Percentiles rank a stretch among this genome's conserved stretches.
Conservation (phyloP, 2,329 filamentous ascomycete genomes). For the Akanthomyces dipterigenus region DNA sequence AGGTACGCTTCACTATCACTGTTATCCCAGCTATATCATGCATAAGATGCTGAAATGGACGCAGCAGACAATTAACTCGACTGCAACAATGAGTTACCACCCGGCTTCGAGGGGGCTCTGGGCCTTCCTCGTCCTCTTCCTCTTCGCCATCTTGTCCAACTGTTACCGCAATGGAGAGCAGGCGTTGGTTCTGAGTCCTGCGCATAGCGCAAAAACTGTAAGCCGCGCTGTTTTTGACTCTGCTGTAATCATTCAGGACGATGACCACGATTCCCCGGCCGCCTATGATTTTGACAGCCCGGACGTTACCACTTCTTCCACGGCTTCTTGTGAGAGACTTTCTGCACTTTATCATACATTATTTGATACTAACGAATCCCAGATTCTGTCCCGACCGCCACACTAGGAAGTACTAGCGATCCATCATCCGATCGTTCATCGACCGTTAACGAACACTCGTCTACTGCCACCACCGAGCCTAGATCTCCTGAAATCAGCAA, state of each 20-base stretch:
- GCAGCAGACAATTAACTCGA: neutral
- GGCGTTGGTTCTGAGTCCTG: neutral
- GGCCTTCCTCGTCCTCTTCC: neutral
- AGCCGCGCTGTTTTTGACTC: neutral
- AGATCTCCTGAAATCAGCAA: neutral
- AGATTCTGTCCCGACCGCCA: neutral
- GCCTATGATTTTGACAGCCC: constrained; percentile 1
- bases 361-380: neutral
- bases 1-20: neutral
- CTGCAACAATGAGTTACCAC: neutral
- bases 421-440: neutral
- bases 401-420: neutral
- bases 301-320: neutral
- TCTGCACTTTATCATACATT: too few relatives aligned
- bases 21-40: too few relatives aligned
- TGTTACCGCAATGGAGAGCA: neutral
- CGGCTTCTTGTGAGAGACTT: neutral
- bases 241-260: neutral
- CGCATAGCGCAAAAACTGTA: neutral
- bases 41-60: neutral
- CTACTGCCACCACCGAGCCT: neutral
- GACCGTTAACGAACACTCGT: neutral
- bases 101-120: neutral
- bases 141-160: neutral
- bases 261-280: neutral